Base-by-base conservation (phyloP, 257 asterid genomes). In the Solanum pinnatisectum region DNA sequence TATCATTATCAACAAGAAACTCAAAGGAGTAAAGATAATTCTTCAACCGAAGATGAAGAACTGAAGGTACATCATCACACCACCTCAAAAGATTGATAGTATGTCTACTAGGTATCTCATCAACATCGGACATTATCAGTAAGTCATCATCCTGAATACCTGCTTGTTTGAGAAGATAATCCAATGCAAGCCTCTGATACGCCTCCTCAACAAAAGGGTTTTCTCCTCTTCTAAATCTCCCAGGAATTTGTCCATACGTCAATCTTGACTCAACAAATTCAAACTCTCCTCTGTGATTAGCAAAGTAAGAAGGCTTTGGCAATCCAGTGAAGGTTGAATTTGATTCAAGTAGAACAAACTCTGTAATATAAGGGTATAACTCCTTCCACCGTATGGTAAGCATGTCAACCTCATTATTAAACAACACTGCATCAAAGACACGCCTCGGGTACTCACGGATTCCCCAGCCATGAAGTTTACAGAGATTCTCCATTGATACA, bases 121-220 rank as follows among this genome's bases (percentile, higher is more conserved):
- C 98, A 15, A 95, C 95, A 88, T 95, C 98, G 1, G 98, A 93
- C 98, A 95, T 95, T 87, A 95, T 89, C 33, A 95, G 85, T 90
- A 95, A 91, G 88, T 95, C 96, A 40, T 93, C 98, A 86, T 95
- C 98, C 40, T 94, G 94, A 89, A 95, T 94, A 25, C 96, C 97
- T 2, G 98, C 98, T 91, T 90, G 94, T 86, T 94, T 95, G n/a
- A 95, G 94, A 83, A 95, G 96, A 92, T 92, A 94, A 91, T 94
- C 98, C 89, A 95, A 88, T 20, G 98, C 97, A 33, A 95, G 93
- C 42, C 98, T 90, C 88, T 95, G 98, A 85, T 95, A 95, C 0
- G 98, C 98, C 89, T 95, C 98, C 90, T 95, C 98, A 12, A 95
- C 87, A 42, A 95, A 95, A 0, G 98, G 98, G 87, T 94, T 95